These are phyloP conservation scores for Chlorella sorokiniana DNA, from an alignment of 139 green algal genomes.

Conservation along the genomic window DNA sequence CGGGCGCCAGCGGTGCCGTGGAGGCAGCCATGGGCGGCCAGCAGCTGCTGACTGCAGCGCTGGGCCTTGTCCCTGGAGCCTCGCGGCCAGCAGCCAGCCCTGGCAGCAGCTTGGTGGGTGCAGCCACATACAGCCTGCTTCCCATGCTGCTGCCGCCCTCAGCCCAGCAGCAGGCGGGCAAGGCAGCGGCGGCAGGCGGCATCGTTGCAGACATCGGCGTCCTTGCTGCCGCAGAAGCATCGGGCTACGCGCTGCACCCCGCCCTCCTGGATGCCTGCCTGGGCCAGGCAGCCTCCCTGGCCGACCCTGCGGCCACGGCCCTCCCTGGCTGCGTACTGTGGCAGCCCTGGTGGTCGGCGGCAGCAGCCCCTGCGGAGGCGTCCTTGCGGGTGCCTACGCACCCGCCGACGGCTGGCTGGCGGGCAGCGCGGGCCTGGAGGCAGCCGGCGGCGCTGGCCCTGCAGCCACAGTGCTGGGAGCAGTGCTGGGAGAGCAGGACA, in stretches of 20 bases:
- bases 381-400: slow-evolving; percentile 25
- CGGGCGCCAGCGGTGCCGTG: background rate
- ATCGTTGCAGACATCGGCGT: background rate
- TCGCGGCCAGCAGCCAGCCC: background rate
- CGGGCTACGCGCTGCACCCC: slow-evolving; percentile 33
- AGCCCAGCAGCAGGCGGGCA: background rate
- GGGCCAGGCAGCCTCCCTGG: slow-evolving; percentile 3
- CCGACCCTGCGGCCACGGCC: background rate
- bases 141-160: background rate
- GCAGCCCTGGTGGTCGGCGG: slow-evolving; percentile 35
- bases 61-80: background rate
- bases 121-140: background rate
- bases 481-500: slow-evolving; percentile 40
- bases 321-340: slow-evolving; percentile 39
- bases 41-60: slow-evolving; percentile 29
- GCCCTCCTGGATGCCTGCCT: slow-evolving; percentile 18
- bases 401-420: slow-evolving; percentile 29
- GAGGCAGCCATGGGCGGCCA: slow-evolving; percentile 19
- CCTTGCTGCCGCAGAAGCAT: background rate
- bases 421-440: background rate
- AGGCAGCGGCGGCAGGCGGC: background rate
- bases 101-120: background rate
- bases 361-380: slow-evolving; percentile 4
- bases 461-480: background rate
- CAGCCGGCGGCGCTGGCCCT: background rate